Evolutionary conservation across 2,329 filamentous ascomycete genomes (phyloP).

Genomic region (Clonostachys sp.): DNA sequence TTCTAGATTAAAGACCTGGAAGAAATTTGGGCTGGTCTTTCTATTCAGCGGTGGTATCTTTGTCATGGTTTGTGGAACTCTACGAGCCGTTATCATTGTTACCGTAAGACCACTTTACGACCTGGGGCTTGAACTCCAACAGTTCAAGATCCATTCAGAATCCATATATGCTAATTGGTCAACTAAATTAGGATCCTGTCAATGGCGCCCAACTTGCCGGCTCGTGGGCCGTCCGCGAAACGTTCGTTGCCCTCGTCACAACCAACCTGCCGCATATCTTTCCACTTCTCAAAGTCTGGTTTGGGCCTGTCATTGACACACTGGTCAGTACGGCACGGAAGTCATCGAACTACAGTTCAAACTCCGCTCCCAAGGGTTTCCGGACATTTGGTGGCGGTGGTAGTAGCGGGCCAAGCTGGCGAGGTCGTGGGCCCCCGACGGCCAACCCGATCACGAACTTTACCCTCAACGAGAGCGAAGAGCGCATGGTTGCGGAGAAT

Average conservation of each 20-base stretch:
- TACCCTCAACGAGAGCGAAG: background rate
- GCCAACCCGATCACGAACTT: background rate
- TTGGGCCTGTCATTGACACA: background rate
- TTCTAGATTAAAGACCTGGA: slow-evolving; percentile 23
- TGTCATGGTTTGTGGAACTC: slow-evolving; percentile 27
- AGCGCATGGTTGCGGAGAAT: background rate
- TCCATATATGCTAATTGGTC: too few relatives aligned
- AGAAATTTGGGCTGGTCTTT: slow-evolving; percentile 29
- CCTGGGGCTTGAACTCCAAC: too few relatives aligned
- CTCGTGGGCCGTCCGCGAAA: slow-evolving; percentile 35
- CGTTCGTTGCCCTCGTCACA: slow-evolving; percentile 35
- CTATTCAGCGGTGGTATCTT: slow-evolving; percentile 32
- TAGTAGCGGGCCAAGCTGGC: background rate
- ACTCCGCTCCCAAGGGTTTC: too few relatives aligned
- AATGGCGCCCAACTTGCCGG: slow-evolving; percentile 33
- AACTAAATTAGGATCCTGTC: slow-evolving; percentile 23
- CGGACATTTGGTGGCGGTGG: background rate
- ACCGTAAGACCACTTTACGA: slow-evolving; percentile 14
- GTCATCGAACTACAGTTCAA: background rate
- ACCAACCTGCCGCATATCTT: slow-evolving; percentile 40
- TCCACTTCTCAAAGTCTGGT: slow-evolving; percentile 28
- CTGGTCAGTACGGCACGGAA: too few relatives aligned
- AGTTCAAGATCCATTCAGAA: too few relatives aligned
- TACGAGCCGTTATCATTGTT: slow-evolving; percentile 29
- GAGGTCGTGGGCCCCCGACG: background rate